Base-by-base conservation (phyloP, 495 filamentous ascomycete genomes). In the Talaromyces adpressus region DNA sequence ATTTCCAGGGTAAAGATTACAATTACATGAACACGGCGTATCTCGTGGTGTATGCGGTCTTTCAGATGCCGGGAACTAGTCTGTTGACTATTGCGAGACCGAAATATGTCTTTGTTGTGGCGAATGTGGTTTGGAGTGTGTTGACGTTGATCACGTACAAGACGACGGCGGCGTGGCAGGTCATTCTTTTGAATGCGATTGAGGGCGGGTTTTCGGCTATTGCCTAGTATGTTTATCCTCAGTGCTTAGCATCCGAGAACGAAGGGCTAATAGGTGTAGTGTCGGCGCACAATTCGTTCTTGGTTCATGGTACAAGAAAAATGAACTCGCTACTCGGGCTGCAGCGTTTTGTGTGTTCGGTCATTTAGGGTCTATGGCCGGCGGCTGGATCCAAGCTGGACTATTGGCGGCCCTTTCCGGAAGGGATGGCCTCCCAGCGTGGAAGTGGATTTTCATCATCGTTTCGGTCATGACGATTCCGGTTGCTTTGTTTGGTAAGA, bases 401-500 rank as follows among this genome's bases (percentile, higher is more conserved):
- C 70, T 77, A 25, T 62, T 69, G 9, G 57, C 66, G 8, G 62
- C 65, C 2, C 64, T 76, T 2, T 69, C 72, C 18, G 73, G 72
- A 1, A 70, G 58, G 2, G 72, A 82, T 29, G 85, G 85, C 36
- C 91, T 91, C 63, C 70, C 72, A 4, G 91, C 89, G 36, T 96
- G 91, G 91, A 79, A 89, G 57, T 95, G 92, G 92, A 81, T 84
- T 58, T 83, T 79, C 77, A 88, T 92, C 65, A 89, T 93, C 59
- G 90, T 92, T 71, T 90, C 90, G 57, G 82, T 74, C 18, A 73
- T 77, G 58, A 85, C 84, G 2, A 78, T 87, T 53, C 74, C 78
- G 2, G 72, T 86, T 36, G 84, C 83, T 41, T 67, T 80, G 16
- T 67, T 70, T 27, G 78, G 84, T 30, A 82, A 81, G 64, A 87